Evolutionary conservation across 352 stramenopile species (phyloP).

Genomic region (Phytopythium kandeliae): DNA sequence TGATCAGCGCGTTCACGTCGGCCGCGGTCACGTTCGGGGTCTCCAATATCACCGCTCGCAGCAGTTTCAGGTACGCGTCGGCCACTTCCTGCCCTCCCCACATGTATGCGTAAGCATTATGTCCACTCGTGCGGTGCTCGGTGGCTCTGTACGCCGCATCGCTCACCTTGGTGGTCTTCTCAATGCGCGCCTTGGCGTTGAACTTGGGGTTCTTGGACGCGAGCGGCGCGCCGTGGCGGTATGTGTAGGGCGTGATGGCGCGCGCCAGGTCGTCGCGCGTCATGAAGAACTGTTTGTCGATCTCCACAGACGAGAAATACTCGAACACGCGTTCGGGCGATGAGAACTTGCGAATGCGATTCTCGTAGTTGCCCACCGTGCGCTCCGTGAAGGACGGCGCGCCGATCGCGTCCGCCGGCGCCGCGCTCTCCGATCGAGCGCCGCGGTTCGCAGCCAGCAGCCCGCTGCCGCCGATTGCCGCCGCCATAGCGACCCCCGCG

Average conservation of each 20-base stretch:
- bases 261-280: conserved; percentile 73
- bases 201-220: conserved; percentile 82
- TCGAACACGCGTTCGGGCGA: conserved; percentile 85
- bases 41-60: conserved; percentile 57
- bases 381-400: conserved; percentile 61
- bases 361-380: conserved; percentile 86
- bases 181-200: conserved; percentile 50
- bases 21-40: conserved; percentile 30
- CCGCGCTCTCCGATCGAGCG: conserved; percentile 15
- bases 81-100: conserved; percentile 22
- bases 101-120: background rate
- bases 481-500: conserved; percentile 1
- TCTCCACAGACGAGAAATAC: conserved; percentile 86
- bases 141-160: background rate
- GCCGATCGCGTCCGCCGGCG: background rate
- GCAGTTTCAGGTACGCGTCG: conserved; percentile 40
- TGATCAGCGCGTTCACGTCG: conserved; percentile 49
- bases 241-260: conserved; percentile 82
- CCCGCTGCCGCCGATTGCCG: conserved; percentile 5
- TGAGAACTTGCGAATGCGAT: conserved; percentile 81
- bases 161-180: conserved; percentile 37
- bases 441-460: conserved; percentile 5
- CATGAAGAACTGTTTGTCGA: conserved; percentile 82
- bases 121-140: background rate
- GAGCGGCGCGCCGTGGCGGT: conserved; percentile 60